A percentile compares a stretch with the other conserved stretches of the same genome.
Evolutionary conservation across 2,329 filamentous ascomycete species (phyloP).

Genomic region (Phaeosphaeriaceae sp.): DNA sequence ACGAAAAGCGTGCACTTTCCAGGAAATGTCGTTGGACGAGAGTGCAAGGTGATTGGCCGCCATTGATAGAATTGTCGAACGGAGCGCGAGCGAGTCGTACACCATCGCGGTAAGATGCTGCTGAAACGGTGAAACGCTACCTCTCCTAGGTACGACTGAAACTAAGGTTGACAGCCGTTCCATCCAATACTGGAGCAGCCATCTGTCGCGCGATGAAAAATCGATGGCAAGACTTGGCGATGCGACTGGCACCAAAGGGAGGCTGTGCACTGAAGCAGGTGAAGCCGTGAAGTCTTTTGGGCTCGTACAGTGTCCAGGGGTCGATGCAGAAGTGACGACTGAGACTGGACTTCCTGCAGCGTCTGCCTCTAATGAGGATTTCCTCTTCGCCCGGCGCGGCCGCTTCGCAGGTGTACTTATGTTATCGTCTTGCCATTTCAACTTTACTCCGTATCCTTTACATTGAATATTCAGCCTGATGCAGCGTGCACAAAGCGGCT

Average conservation of each 20-base stretch:
- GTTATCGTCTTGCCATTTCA: slow-evolving; percentile 36
- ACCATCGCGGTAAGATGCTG: slow-evolving; percentile 38
- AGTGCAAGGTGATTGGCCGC: slow-evolving; percentile 38
- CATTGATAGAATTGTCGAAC: slow-evolving; percentile 42
- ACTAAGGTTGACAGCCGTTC: slow-evolving; percentile 33
- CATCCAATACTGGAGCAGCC: slow-evolving; percentile 38
- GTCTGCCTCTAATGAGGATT: slow-evolving; percentile 11
- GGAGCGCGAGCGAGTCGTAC: slow-evolving; percentile 30
- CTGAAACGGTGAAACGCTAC: slow-evolving; percentile 32
- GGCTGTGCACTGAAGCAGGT: slow-evolving; percentile 12
- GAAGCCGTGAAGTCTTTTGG: slow-evolving; percentile 9
- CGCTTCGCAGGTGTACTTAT: slow-evolving; percentile 17
- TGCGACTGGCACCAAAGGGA: slow-evolving; percentile 7
- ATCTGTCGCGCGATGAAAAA: slow-evolving; percentile 26
- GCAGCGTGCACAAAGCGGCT: slow-evolving; percentile 36
- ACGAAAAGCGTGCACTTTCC: slow-evolving; percentile 33
- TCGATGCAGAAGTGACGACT: slow-evolving; percentile 19
- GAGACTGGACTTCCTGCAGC: slow-evolving; percentile 21
- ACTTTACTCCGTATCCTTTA: slow-evolving; percentile 38
- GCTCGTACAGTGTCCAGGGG: slow-evolving; percentile 7
- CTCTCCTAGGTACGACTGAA: slow-evolving; percentile 30
- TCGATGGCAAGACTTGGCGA: slow-evolving; percentile 12
- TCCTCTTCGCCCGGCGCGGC: slow-evolving; percentile 22
- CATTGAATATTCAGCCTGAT: slow-evolving; percentile 36
- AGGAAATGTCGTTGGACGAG: slow-evolving; percentile 23